Conservation (phyloP, 805 yeast genomes). For the Wickerhamomyces xylosicus region DNA sequence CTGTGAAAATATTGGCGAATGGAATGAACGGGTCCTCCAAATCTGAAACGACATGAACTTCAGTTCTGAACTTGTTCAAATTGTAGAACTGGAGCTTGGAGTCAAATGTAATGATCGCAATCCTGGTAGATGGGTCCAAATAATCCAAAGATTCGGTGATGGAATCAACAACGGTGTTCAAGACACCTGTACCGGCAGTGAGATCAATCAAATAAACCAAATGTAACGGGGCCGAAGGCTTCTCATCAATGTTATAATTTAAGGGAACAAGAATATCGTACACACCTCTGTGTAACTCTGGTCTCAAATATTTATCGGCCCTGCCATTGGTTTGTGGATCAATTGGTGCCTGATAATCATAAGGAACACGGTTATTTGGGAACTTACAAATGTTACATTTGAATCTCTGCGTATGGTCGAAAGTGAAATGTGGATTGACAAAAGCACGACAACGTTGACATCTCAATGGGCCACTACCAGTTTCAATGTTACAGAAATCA, state of each 20-base stretch:
- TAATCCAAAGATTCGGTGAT: slow-evolving; percentile 41
- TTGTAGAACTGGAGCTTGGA: slow-evolving; percentile 64
- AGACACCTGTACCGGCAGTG: slow-evolving; percentile 49
- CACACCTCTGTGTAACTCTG: slow-evolving; percentile 75
- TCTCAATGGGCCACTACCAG: slow-evolving; percentile 64
- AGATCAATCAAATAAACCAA: slow-evolving; percentile 71
- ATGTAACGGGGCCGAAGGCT: slow-evolving; percentile 39
- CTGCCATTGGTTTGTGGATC: slow-evolving; percentile 48
- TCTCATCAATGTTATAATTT: slow-evolving; percentile 47
- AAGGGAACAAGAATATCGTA: slow-evolving; percentile 77
- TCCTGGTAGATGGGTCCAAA: slow-evolving; percentile 21
- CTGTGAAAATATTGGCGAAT: slow-evolving; percentile 65
- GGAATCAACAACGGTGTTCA: slow-evolving; percentile 58
- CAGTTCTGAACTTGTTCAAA: slow-evolving; percentile 44
- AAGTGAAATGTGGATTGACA: slow-evolving; percentile 73
- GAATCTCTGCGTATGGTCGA: slow-evolving; percentile 48
- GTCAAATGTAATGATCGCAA: slow-evolving; percentile 74
- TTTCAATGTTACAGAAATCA: slow-evolving; percentile 36
- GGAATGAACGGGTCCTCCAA: slow-evolving; percentile 79
- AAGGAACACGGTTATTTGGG: slow-evolving; percentile 50
- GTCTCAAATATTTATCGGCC: slow-evolving; percentile 50
- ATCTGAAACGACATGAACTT: slow-evolving; percentile 55
- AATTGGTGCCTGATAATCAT: slow-evolving; percentile 53
- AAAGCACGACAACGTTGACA: slow-evolving; percentile 90
- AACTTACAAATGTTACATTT: slow-evolving; percentile 84